Conservation (phyloP, 768 basidiomycete genomes). For the Trametes villosa region DNA sequence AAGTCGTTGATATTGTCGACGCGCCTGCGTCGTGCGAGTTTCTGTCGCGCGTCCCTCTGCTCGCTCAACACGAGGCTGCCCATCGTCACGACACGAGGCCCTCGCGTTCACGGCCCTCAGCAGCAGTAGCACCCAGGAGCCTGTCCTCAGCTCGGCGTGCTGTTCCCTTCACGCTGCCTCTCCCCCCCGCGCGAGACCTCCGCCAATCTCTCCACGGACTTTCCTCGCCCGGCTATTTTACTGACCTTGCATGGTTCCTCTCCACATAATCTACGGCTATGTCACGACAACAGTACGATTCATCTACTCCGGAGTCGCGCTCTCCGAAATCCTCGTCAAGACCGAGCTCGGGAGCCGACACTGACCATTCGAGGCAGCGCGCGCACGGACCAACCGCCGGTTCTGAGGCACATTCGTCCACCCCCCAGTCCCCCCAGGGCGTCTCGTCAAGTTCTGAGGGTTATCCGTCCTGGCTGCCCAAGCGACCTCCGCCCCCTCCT, state of each 20-base stretch:
- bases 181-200: conserved; percentile 26
- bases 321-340: conserved; percentile 35
- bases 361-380: conserved; percentile 15
- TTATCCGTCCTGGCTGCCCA: conserved; percentile 87
- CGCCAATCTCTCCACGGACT: conserved; percentile 32
- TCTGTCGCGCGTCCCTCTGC: conserved; percentile 27
- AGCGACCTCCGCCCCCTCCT: conserved; percentile 73
- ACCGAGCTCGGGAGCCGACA: conserved; percentile 26
- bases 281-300: conserved; percentile 36
- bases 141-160: conserved; percentile 32
- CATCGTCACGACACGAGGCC: conserved; percentile 35
- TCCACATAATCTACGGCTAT: conserved; percentile 32
- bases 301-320: conserved; percentile 26
- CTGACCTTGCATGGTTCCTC: conserved; percentile 30
- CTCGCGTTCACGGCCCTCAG: conserved; percentile 35
- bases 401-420: conserved; percentile 26
- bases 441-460: conserved; percentile 53
- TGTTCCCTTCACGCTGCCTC: conserved; percentile 24
- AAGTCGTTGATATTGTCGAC: conserved; percentile 29
- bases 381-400: conserved; percentile 22
- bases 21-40: conserved; percentile 14
- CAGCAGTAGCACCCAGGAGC: conserved; percentile 31
- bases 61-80: conserved; percentile 35
- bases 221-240: conserved; percentile 27
- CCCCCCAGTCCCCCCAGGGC: conserved; percentile 31